Base-by-base conservation (phyloP, 805 yeast species). In the Tetrapisispora taiwanensis region DNA sequence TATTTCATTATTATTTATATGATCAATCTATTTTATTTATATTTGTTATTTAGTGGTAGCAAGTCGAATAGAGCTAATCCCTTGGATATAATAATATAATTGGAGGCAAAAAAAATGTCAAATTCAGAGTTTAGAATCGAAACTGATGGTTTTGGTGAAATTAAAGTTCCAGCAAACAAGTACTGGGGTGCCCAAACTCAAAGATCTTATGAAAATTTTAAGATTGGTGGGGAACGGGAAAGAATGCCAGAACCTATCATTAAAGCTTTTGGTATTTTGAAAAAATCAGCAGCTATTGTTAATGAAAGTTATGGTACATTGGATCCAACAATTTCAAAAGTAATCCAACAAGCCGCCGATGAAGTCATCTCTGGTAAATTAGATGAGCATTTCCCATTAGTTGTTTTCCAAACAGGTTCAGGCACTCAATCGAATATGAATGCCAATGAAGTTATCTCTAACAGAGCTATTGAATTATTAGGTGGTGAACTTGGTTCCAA, bases 101-200 rank as follows among this genome's bases (percentile, higher is more conserved):
- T n/a, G n/a, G n/a, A n/a, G n/a, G n/a, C n/a, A n/a, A n/a, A n/a
- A n/a, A n/a, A n/a, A 22, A 22, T 22, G 26, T 22, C 26, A 8
- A 22, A 22, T 22, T 22, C 19, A 31, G 34, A 31, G 10, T n/a
- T 4, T 15, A 60, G 98, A 71, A 76, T 75, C 46, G 98, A 90
- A 67, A 75, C 88, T 47, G 98, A 90, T 69, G 97, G 97, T 42
- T 92, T 90, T 60, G 98, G 98, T 55, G 95, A 86, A 63, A 84
- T 92, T 60, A 86, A 88, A 63, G 98, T 90, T 41, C 88, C 85
- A 47, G 70, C 77, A 51, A 75, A 84, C 57, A 80, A 77, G 66
- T 90, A 90, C 75, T 90, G 96, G 90, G 98, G 98, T 48, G 97
- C 97, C 36, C 98, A 92, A 71, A 92, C 98, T 50, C 89, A 84